Evolutionary conservation across 768 basidiomycete genomes (phyloP), one percentile per base, ranked within the genome.

Genomic region (Tephrocybe sp.): DNA sequence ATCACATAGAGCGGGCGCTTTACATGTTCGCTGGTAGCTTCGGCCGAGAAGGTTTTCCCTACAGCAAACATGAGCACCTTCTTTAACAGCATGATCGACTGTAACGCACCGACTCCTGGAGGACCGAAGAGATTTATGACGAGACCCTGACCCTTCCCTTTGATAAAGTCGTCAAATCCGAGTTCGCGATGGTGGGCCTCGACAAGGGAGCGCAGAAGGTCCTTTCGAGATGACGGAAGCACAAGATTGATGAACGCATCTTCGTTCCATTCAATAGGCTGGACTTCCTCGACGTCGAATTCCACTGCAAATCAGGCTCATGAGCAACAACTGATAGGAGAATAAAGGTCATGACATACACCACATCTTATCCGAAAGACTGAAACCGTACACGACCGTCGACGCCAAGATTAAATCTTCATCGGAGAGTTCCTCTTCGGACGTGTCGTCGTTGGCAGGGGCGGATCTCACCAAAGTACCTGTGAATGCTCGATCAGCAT

Each of bases 241-340:
- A 84, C 82, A 26, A 84, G 74, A 53, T 80, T 77, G n/a, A 69
- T 64, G 60, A 82, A 84, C 1, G 83, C 82, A 18, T 80, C 76
- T 9, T 69, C 61, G 52, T 80, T 80, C 80, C 82, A 84, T 15
- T 71, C 67, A 25, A 88, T 79, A 3, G 72, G 69, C 16, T 65
- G 44, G 25, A 87, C 70, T 36, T 77, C 71, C 36, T 80, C 76
- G 5, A 86, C 75, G 38, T 79, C 74, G 57, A 86, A 81, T 59
- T 82, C 83, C 53, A 85, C 82, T 85, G 9, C 2, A 35, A 16
- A 16, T 3, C 9, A n/a, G n/a, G n/a, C n/a, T 8, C 0, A 50
- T 36, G 9, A 28, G 22, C 26, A 34, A 48, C 21, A 6, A 28
- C 22, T 7, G 24, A 3, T 4, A 9, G n/a, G 24, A 22, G 16